Evolutionary conservation across 73 alveolate species (phyloP), one percentile per base, ranked within the genome.

Genomic region (Paramecium tetraurelia): DNA sequence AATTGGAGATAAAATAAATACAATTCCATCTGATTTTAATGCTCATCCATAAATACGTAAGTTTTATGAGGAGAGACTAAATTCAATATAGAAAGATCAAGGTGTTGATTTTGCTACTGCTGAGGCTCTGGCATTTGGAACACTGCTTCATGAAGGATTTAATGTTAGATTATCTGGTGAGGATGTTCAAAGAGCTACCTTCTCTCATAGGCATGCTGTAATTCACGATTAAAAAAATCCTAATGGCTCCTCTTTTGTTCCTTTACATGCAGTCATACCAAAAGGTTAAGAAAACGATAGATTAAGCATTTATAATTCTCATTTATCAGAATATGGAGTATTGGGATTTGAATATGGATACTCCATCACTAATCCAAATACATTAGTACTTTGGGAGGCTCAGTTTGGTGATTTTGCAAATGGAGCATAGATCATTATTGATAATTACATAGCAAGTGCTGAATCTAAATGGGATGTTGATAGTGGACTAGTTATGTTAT

Each of bases 351-450:
- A 98, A 86, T 97, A 97, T 72, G 99, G 99, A 27, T 98, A 98
- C 83, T 95, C 97, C 0, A 92, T 97, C 21, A 97, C 95, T 27
- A 85, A 94, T 75, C 99, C 99, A 20, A 96, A 96, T 93, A 94
- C 95, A 58, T 87, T 97, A 27, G 94, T 92, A 9, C 58, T 85
- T 5, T 97, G 99, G 99, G 98, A 98, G 89, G 99, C 99, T n/a
- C 96, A 98, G 85, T 98, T 98, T 69, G 99, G 99, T 58, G 99
- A 98, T 89, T 98, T 98, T 92, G 99, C 98, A 71, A 97, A 98
- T 92, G 97, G 98, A 43, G 99, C 99, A n/a, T 96, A 98, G 92
- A 95, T 97, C 9, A 89, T 97, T 58, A 95, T 97, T 31, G 99
- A 98, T 92, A 93, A 96, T 92, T 98, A 94, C 86, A 69, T 98